Base-by-base conservation (phyloP, 345 rosid genomes). In the Nephelium lappaceum region DNA sequence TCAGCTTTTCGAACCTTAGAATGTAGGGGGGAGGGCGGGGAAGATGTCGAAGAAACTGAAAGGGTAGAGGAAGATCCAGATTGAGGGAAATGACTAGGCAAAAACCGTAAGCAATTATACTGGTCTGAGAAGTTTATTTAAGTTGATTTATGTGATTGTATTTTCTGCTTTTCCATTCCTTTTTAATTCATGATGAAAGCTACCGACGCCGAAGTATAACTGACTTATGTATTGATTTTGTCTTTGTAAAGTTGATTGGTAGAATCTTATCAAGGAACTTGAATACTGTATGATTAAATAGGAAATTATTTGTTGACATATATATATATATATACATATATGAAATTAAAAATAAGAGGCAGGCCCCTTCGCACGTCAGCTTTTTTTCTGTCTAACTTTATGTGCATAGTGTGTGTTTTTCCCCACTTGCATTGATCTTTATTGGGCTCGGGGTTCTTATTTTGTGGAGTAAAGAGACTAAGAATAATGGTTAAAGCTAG, bases 221-320 rank as follows among this genome's bases (percentile, higher is more conserved):
- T 38, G 81, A 74, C 70, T 45, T 5, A 24, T 73, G 74, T 80
- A 77, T 64, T 80, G 61, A 57, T 80, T 75, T 80, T 11, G 60
- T 69, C 62, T 25, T 53, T 83, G 86, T 80, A 80, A 83, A 83
- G 81, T 66, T 77, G 79, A 69, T 79, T 39, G 27, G 58, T 73
- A 76, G 81, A 66, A 63, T 53, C 43, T 67, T 67, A 18, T 67
- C 74, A 72, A 12, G 55, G 53, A 69, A 63, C 63, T 47, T 12
- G 36, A 49, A 72, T 36, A 68, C 72, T 73, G 77, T 75, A 79
- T 79, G 75, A 76, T 76, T 15, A 36, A 69, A 69, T 68, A 69
- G 78, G 36, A 68, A 65, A 72, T 67, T 83, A 80, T 76, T 76
- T 73, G 57, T 73, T 77, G 71, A 43, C 72, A 55, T 38, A 14